Evolutionary conservation across 73 alveolate species (phyloP).

Genomic region (Symbiodinium pilosum): DNA sequence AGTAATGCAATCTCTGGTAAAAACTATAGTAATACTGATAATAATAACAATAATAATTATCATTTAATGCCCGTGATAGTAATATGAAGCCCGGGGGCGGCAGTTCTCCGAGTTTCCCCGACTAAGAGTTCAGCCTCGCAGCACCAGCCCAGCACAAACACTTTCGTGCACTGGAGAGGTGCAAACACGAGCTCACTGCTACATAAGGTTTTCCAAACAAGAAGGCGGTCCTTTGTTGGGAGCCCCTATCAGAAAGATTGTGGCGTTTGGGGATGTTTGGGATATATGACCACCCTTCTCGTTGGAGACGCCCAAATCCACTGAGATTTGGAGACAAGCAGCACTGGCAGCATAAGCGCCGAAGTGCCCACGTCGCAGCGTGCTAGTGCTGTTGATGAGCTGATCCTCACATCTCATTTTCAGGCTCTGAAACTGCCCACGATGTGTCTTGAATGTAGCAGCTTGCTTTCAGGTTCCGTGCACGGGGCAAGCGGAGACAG

Average conservation of each 20-base stretch:
- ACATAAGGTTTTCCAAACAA: too few relatives aligned
- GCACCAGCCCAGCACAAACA: background rate
- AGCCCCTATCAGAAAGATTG: too few relatives aligned
- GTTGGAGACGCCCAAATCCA: background rate
- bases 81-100: background rate
- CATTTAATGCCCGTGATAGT: too few relatives aligned
- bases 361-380: slow-evolving; percentile 85
- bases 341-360: slow-evolving; percentile 83
- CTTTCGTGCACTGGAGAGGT: too few relatives aligned
- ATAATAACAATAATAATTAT: too few relatives aligned
- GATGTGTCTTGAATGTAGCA: too few relatives aligned
- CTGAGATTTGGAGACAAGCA: slow-evolving; percentile 15
- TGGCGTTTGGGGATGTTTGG: background rate
- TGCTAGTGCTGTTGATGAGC: slow-evolving; percentile 46
- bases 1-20: too few relatives aligned
- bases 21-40: too few relatives aligned
- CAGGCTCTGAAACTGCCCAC: too few relatives aligned
- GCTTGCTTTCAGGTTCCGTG: background rate
- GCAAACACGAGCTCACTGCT: too few relatives aligned
- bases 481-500: background rate
- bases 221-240: too few relatives aligned
- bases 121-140: slow-evolving; percentile 73
- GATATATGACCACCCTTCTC: background rate
- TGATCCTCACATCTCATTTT: slow-evolving; percentile 17
- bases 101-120: slow-evolving; percentile 85